Percentiles rank a stretch among this genome's conserved stretches.
These are phyloP conservation scores for Ephemerocybe angulata DNA, from an alignment of 768 basidiomycete species.

Conservation along the genomic window DNA sequence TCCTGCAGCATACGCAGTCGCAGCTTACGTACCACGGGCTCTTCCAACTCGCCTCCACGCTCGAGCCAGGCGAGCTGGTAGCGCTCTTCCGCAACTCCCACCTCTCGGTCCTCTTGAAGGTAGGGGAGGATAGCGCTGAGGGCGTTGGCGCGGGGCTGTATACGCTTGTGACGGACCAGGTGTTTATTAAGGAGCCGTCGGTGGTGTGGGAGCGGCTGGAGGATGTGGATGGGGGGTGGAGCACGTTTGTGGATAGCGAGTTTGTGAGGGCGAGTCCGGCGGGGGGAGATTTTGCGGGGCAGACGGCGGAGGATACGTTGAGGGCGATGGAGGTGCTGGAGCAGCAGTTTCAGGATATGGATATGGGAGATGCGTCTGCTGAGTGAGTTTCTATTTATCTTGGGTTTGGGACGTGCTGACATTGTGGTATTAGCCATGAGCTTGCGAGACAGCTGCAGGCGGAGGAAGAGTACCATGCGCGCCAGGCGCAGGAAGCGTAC, in stretches of 20 bases:
- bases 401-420: neutral
- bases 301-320: slow-evolving; percentile 60
- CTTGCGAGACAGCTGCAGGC: slow-evolving; percentile 76
- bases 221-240: slow-evolving; percentile 78
- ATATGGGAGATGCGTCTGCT: slow-evolving; percentile 39
- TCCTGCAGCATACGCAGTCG: slow-evolving; percentile 68
- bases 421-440: slow-evolving; percentile 43
- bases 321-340: slow-evolving; percentile 45
- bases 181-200: slow-evolving; percentile 70
- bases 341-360: slow-evolving; percentile 26
- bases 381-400: slow-evolving; percentile 50
- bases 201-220: slow-evolving; percentile 91
- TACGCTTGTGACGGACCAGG: slow-evolving; percentile 81
- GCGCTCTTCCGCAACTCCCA: slow-evolving; percentile 91
- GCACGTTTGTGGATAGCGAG: slow-evolving; percentile 73
- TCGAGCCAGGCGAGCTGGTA: slow-evolving; percentile 53
- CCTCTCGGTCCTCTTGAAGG: slow-evolving; percentile 79
- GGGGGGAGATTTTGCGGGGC: slow-evolving; percentile 79
- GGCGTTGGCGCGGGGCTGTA: slow-evolving; percentile 53
- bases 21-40: slow-evolving; percentile 89
- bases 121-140: slow-evolving; percentile 8
- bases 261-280: slow-evolving; percentile 62
- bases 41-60: slow-evolving; percentile 69
- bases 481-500: slow-evolving; percentile 32
- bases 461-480: slow-evolving; percentile 66